Evolutionary conservation across 106 monocot species (phyloP).

Genomic region (Xerophyta viscosa): DNA sequence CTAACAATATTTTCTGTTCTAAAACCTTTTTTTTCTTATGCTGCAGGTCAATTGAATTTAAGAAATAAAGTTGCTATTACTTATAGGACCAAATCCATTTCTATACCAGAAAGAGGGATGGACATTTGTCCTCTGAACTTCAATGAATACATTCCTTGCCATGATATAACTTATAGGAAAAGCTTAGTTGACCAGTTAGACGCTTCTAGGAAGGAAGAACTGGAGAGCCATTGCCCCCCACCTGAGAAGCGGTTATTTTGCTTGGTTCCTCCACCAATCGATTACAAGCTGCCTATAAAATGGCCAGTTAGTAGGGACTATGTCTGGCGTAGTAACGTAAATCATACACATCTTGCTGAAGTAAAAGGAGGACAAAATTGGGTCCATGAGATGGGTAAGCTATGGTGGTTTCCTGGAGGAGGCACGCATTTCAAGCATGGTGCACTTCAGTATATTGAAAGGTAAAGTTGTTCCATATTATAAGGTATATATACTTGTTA

Average conservation of each 20-base stretch:
- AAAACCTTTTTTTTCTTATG: no score
- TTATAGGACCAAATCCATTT: conserved; percentile 42
- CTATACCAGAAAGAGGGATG: conserved; percentile 68
- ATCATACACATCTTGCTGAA: conserved; percentile 93
- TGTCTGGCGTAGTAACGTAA: conserved; percentile 95
- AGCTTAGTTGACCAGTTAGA: conserved; percentile 34
- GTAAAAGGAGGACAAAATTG: conserved; percentile 99
- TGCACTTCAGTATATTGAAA: conserved; percentile 86
- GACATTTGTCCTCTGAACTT: conserved; percentile 69
- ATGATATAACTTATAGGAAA: conserved; percentile 43
- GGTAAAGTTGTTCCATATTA: conserved; percentile 30
- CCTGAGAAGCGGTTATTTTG: conserved; percentile 73
- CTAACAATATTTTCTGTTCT: no score
- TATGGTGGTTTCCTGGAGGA: conserved; percentile 98
- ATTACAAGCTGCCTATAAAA: conserved; percentile 83
- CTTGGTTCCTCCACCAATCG: conserved; percentile 77
- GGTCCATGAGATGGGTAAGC: conserved; percentile 79
- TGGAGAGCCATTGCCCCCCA: conserved; percentile 90
- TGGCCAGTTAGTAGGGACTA: conserved; percentile 95
- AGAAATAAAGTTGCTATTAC: conserved; percentile 68
- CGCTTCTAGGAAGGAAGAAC: conserved; percentile 46
- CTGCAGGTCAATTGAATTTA: conserved; percentile 31
- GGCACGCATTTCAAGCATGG: conserved; percentile 99
- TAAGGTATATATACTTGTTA: no score
- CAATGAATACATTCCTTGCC: conserved; percentile 92